These are phyloP conservation scores for Rheum nobile DNA, from an alignment of 148 eudicot species.

Conservation along the genomic window DNA sequence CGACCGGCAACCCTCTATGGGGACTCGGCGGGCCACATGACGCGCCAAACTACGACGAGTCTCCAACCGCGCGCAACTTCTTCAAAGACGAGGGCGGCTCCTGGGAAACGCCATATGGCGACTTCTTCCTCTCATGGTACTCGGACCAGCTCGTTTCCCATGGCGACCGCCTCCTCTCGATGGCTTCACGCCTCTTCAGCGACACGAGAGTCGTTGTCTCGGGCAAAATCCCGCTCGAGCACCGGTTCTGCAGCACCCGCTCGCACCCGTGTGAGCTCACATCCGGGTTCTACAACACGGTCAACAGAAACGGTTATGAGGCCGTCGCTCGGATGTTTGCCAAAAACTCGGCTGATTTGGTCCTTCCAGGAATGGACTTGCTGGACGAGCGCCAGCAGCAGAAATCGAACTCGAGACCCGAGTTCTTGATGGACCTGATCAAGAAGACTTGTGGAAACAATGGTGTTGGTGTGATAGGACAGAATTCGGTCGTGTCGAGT, in stretches of 20 bases:
- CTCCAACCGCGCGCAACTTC: slow-evolving; percentile 37
- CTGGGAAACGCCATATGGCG: slow-evolving; percentile 73
- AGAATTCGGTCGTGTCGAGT: slow-evolving; percentile 35
- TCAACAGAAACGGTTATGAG: slow-evolving; percentile 55
- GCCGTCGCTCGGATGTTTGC: slow-evolving; percentile 40
- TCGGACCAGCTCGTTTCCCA: slow-evolving; percentile 59
- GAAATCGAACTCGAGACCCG: slow-evolving; percentile 44
- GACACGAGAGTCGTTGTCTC: slow-evolving; percentile 30
- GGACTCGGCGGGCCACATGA: slow-evolving; percentile 88
- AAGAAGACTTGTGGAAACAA: slow-evolving; percentile 34
- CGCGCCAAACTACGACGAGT: slow-evolving; percentile 45
- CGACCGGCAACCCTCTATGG: slow-evolving; percentile 56
- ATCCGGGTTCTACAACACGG: slow-evolving; percentile 77
- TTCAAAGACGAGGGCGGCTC: slow-evolving; percentile 65
- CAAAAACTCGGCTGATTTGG: slow-evolving; percentile 37
- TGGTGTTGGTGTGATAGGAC: slow-evolving; percentile 45
- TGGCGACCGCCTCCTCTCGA: slow-evolving; percentile 52
- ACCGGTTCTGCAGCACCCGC: slow-evolving; percentile 36
- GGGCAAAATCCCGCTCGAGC: slow-evolving; percentile 62
- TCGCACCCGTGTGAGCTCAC: slow-evolving; percentile 83
- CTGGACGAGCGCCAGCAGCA: slow-evolving; percentile 32
- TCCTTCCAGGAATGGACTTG: slow-evolving; percentile 68
- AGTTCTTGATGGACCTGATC: slow-evolving; percentile 39
- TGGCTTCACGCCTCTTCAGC: slow-evolving; percentile 39
- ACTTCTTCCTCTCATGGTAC: slow-evolving; percentile 89